Percentiles rank a stretch among this genome's conserved stretches.
Conservation (phyloP, 192 early-diverging fungal genomes). For the Phlyctochytrium planicorne region DNA sequence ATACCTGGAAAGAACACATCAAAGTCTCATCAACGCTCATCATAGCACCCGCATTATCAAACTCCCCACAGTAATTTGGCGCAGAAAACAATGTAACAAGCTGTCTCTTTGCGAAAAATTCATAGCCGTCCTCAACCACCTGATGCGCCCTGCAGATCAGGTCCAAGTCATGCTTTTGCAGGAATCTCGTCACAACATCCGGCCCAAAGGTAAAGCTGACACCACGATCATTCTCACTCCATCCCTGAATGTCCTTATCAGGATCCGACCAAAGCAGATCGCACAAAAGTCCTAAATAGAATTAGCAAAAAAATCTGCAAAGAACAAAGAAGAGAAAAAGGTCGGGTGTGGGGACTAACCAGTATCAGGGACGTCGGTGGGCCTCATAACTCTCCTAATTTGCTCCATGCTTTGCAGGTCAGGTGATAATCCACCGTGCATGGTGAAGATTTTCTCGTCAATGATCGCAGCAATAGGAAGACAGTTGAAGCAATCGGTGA, state of each 20-base stretch:
- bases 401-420: slow-evolving; percentile 98
- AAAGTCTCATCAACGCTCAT: slow-evolving; percentile 70
- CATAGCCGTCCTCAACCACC: slow-evolving; percentile 98
- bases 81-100: slow-evolving; percentile 95
- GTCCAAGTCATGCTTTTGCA: slow-evolving; percentile 97
- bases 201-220: slow-evolving; percentile 96
- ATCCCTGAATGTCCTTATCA: slow-evolving; percentile 92
- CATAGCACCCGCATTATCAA: slow-evolving; percentile 70
- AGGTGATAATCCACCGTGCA: slow-evolving; percentile 98
- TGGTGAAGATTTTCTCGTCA: slow-evolving; percentile 97
- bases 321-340: no score
- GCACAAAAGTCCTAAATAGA: slow-evolving; percentile 72
- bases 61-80: slow-evolving; percentile 92
- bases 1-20: slow-evolving; percentile 67
- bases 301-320: slow-evolving; percentile 9
- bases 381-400: slow-evolving; percentile 94
- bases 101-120: slow-evolving; percentile 97
- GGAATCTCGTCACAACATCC: slow-evolving; percentile 87
- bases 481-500: slow-evolving; percentile 99
- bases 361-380: slow-evolving; percentile 97
- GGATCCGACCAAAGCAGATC: slow-evolving; percentile 98
- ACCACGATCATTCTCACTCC: slow-evolving; percentile 97
- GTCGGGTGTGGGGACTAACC: slow-evolving; percentile 50
- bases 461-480: slow-evolving; percentile 96
- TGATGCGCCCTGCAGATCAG: slow-evolving; percentile 98